A percentile compares a stretch with the other conserved stretches of the same genome.
Evolutionary conservation across 208 protist species (phyloP).

Genomic region (Vickermania ingenoplastis): DNA sequence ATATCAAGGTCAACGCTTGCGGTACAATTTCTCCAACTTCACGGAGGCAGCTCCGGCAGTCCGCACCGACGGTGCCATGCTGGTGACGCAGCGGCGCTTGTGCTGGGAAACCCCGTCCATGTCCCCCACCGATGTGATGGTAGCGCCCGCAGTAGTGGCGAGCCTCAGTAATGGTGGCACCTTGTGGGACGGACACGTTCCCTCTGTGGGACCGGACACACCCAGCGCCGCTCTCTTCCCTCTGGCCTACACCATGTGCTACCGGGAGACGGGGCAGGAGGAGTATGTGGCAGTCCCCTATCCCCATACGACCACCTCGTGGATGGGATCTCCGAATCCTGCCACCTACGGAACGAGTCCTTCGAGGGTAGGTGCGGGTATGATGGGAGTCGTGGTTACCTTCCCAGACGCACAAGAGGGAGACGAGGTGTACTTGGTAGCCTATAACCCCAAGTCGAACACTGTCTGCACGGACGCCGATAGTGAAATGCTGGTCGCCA

Average conservation of each 20-base stretch:
- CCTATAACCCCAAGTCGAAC: slow-evolving; percentile 45
- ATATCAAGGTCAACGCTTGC: slow-evolving; percentile 74
- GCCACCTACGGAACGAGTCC: slow-evolving; percentile 46
- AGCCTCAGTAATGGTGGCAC: slow-evolving; percentile 8
- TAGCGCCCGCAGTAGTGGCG: slow-evolving; percentile 17
- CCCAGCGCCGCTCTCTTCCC: slow-evolving; percentile 43
- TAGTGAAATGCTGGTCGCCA: slow-evolving; percentile 20
- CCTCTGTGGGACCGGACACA: slow-evolving; percentile 66
- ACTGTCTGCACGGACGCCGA: slow-evolving; percentile 51
- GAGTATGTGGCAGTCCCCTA: slow-evolving; percentile 76
- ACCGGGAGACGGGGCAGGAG: slow-evolving; percentile 48
- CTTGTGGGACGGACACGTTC: slow-evolving; percentile 56
- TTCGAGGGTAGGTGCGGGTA: slow-evolving; percentile 30
- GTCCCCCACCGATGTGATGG: slow-evolving; percentile 19
- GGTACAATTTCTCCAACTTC: slow-evolving; percentile 40
- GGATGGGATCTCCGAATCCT: slow-evolving; percentile 33
- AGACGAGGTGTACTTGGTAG: slow-evolving; percentile 70
- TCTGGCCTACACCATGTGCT: slow-evolving; percentile 62
- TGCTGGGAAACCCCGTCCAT: slow-evolving; percentile 67
- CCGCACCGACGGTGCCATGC: slow-evolving; percentile 47
- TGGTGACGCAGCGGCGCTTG: slow-evolving; percentile 34
- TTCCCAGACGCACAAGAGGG: slow-evolving; percentile 39
- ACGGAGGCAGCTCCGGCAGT: slow-evolving; percentile 13
- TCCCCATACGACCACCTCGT: slow-evolving; percentile 6
- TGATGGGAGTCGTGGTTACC: slow-evolving; percentile 37